Base-by-base conservation (phyloP, 768 basidiomycete genomes). In the Tricholoma saponaceum region DNA sequence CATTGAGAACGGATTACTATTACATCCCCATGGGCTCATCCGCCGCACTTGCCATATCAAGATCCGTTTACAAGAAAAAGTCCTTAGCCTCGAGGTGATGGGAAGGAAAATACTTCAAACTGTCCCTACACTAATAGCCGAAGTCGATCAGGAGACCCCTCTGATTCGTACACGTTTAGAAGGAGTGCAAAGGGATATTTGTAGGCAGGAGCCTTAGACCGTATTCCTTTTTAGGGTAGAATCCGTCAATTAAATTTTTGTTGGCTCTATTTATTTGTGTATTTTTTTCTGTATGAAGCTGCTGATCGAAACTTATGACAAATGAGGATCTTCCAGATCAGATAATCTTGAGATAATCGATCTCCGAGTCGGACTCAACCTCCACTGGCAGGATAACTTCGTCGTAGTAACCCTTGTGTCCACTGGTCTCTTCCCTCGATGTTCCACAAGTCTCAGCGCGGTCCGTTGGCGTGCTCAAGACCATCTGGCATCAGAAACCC, bases 71-170 rank as follows among this genome's bases (percentile, higher is more conserved):
- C 25, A 8, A 14, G 47, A 22, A 47, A 28, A 49, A 28, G 47
- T 12, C 47, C 26, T 50, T 28, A 8, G 47, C 47, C 47, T 50
- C 47, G 47, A 50, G 47, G 47, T 50, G 47, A 50, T 50, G 47
- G 47, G 47, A 50, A 30, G 26, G 26, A n/a, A 49, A 49, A 49
- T 7, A 28, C 25, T 10, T 50, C 44, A 46, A 18, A 50, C 26
- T 18, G 6, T 9, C 26, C 26, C 7, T 13, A 46, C n/a, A 49
- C 47, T 49, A n/a, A 49, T 28, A 49, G 25, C 39, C 33, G 33
- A 53, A 37, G 20, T 26, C 35, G 12, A 28, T 54, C 53, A 54
- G 53, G 37, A 41, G 39, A 37, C 35, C 28, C 30, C 22, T 8
- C 22, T 16, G 25, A 30, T 44, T 30, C 23, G 33, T 49, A n/a